phyloP scores from a whole-genome alignment of 129 eudicot genomes.

The Flaveria robusta region DNA sequence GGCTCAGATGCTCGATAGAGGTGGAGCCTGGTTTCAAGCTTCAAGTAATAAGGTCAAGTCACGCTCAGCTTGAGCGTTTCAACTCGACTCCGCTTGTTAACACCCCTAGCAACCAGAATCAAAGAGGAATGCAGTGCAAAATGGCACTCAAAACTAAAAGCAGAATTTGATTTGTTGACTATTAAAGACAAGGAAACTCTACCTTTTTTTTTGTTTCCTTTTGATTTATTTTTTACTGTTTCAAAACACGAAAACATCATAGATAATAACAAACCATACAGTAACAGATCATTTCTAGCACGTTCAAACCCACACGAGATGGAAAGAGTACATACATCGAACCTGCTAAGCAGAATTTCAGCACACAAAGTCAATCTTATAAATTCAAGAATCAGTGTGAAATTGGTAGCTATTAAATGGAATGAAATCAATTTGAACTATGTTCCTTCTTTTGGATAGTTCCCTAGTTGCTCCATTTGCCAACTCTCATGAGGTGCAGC shows the following conservation, averaged over 20 bases:
- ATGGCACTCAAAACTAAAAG: background rate
- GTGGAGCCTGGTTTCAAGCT: background rate
- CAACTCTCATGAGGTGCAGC: constrained; percentile 96
- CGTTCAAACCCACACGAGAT: constrained; percentile 30
- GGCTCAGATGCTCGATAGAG: background rate
- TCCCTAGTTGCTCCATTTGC: constrained; percentile 78
- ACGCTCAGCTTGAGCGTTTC: background rate
- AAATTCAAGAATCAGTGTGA: constrained; percentile 28
- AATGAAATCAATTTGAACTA: constrained; percentile 36
- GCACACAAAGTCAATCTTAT: constrained; percentile 39
- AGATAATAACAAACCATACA: constrained; percentile 15
- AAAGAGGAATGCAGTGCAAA: background rate
- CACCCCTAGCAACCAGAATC: background rate
- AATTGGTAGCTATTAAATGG: constrained; percentile 18
- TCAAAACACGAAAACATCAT: constrained; percentile 18
- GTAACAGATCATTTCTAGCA: constrained; percentile 15
- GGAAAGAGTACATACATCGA: constrained; percentile 5
- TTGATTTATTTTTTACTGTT: constrained; percentile 20
- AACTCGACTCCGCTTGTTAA: background rate
- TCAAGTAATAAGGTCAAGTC: background rate
- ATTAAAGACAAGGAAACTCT: background rate
- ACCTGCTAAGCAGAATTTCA: constrained; percentile 28
- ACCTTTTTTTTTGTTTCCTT: background rate
- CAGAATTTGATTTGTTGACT: background rate
- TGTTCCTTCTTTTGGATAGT: constrained; percentile 49